Evolutionary conservation across 352 stramenopile species (phyloP), one percentile per base, ranked within the genome.

Genomic region (Globisporangium echinulatum): DNA sequence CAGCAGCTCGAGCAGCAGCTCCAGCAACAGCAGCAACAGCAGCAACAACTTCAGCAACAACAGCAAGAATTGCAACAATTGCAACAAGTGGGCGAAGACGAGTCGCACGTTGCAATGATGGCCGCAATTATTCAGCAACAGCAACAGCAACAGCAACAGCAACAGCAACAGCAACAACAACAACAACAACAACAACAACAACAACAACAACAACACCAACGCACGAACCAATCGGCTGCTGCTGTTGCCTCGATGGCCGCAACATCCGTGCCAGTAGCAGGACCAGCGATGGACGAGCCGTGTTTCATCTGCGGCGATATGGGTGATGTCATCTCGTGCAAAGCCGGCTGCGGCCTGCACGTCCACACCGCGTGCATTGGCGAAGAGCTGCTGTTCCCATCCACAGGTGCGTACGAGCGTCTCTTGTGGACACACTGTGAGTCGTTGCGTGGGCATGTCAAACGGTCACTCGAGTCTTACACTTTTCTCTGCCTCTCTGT

Each of bases 341-440:
- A 73, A 37, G 77, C 69, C 50, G 76, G 70, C 46, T 92, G 83
- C 47, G 81, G 70, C 6, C 75, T 90, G 13, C 66, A 80, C 49
- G 77, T 70, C 1, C 83, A 92, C 33, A 53, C 60, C 2, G 50
- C 54, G n/a, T 92, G 83, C 52, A 75, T 92, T 49, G 81, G 81
- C 14, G 67, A 85, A 64, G 63, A 82, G 48, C 68, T 68, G 52
- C 76, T 88, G n/a, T 85, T 77, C 39, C 66, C 73, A 42, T 85
- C 75, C 52, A 54, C 76, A 52, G 72, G 79, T 82, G 64, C 5
- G 57, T 5, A 0, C 25, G 9, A 43, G 13, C 15, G 4, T 43
- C 4, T 10, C 7, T 33, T 1, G 15, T 43, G 42, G n/a, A 50
- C 46, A 9, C 11, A n/a, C n/a, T 49, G 11, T 9, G 8, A 49